Base-by-base conservation (phyloP, 1,139 yeast genomes). In the Saccharomycopsis crataegensis region DNA sequence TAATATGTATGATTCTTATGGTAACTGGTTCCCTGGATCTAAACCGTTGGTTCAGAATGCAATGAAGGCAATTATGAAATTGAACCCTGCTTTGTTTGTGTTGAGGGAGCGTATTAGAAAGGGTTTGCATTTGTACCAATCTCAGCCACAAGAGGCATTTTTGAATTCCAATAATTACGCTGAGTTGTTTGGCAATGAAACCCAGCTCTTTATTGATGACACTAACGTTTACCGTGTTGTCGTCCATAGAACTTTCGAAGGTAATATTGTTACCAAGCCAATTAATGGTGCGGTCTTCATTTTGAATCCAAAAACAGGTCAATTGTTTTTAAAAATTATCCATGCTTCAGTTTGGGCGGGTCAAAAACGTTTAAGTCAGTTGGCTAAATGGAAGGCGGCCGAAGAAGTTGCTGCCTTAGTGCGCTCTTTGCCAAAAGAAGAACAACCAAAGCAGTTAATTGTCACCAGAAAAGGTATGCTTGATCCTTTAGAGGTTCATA, bases 321-420 rank as follows among this genome's bases (percentile, higher is more conserved):
- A 91, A 65, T 70, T 93, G 46, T 90, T 86, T 65, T 74, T 93
- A 69, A 90, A 89, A 64, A 80, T 93, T 52, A 89, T 94, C 58
- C 99, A 93, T 64, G 89, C 96, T 0, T 86, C 96, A 7, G 96
- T 90, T 1, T 94, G 97, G 96, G 85, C 96, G 1, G 99, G 99
- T 14, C 98, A 94, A 67, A 91, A 90, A 64, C 85, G 98, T 62
- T 75, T 93, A 60, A 88, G 96, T 34, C 98, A 93, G 66, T 73
- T 94, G 59, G 94, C 98, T 0, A 93, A 93, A 66, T 94, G 99
- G 99, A 93, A 93, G 67, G 85, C 98, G 1, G 99, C 99, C 0
- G 99, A 94, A 69, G 99, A 93, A 70, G 96, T 90, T 32, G 93
- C 96, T 9, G 96, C 96, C 0, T 73, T 93, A 59, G 78, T 93